phyloP scores from a whole-genome alignment of 2,329 filamentous ascomycete genomes.

The Acephala macrosclerotiorum region DNA sequence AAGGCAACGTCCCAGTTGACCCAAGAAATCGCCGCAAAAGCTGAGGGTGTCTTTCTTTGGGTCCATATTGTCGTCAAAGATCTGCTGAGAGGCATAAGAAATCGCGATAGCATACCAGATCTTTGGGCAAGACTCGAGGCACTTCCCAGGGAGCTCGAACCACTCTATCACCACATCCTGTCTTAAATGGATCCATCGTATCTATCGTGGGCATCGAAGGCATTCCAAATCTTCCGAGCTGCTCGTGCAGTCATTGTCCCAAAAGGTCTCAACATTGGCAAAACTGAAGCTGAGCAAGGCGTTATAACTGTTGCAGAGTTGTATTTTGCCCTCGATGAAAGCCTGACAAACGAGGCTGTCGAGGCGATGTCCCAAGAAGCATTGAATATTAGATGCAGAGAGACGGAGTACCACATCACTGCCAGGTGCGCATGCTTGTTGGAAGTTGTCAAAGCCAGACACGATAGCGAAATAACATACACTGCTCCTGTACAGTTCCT shows the following conservation, averaged over 20 bases:
- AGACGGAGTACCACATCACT: neutral
- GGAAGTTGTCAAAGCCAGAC: neutral
- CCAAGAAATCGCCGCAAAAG: slow-evolving; percentile 20
- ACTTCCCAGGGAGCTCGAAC: neutral
- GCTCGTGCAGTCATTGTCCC: neutral
- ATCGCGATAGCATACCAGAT: slow-evolving; percentile 21
- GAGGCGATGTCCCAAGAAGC: neutral
- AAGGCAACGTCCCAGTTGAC: slow-evolving; percentile 14
- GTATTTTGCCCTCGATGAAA: neutral
- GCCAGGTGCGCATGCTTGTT: slow-evolving; percentile 17
- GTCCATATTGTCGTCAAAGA: slow-evolving; percentile 29
- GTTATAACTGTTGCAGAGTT: slow-evolving; percentile 5
- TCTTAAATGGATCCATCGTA: neutral
- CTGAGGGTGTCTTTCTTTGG: slow-evolving; percentile 36
- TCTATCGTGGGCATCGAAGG: neutral
- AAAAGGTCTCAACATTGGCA: too few relatives aligned
- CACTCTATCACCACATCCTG: neutral
- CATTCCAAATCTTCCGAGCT: neutral
- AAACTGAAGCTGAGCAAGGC: too few relatives aligned
- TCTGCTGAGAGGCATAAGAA: slow-evolving; percentile 21
- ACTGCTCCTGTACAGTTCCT: slow-evolving; percentile 3
- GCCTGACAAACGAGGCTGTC: neutral
- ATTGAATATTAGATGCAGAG: neutral
- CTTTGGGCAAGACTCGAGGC: slow-evolving; percentile 8
- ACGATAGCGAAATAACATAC: too few relatives aligned